phyloP scores from a whole-genome alignment of 176 grass and related monocot species.

The Oryza meyeriana region DNA sequence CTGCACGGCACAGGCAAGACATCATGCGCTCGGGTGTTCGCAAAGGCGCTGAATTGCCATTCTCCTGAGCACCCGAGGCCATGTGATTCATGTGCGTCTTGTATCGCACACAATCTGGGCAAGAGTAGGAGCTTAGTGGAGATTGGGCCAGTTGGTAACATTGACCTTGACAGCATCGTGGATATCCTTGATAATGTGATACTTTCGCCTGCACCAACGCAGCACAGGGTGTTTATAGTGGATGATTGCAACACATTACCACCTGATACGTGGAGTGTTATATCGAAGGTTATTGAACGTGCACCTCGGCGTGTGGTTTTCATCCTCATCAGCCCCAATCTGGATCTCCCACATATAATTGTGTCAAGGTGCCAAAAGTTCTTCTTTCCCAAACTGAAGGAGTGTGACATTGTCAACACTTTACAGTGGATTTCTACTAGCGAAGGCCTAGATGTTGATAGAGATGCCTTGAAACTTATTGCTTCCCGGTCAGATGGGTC shows the following conservation, averaged over 20 bases:
- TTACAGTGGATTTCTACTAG: constrained; percentile 90
- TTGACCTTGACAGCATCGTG: constrained; percentile 66
- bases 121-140: constrained; percentile 76
- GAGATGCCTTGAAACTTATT: constrained; percentile 89
- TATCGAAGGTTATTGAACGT: constrained; percentile 68
- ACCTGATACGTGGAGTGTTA: constrained; percentile 63
- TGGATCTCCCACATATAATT: constrained; percentile 86
- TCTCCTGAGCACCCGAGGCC: constrained; percentile 72
- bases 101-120: constrained; percentile 72
- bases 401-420: constrained; percentile 74
- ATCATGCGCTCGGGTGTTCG: constrained; percentile 81
- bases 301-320: constrained; percentile 68
- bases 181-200: constrained; percentile 72
- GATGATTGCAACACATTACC: constrained; percentile 78
- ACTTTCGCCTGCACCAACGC: constrained; percentile 38
- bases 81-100: constrained; percentile 80
- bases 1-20: constrained; percentile 88
- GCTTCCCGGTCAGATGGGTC: constrained; percentile 93
- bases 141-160: constrained; percentile 68
- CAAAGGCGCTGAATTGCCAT: constrained; percentile 90
- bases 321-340: constrained; percentile 62
- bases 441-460: constrained; percentile 85
- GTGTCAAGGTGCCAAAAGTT: constrained; percentile 94
- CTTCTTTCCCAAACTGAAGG: constrained; percentile 88
- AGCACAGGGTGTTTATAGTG: constrained; percentile 71